Base-by-base conservation (phyloP, 257 asterid species). In the Ajuga chamaepitys region DNA sequence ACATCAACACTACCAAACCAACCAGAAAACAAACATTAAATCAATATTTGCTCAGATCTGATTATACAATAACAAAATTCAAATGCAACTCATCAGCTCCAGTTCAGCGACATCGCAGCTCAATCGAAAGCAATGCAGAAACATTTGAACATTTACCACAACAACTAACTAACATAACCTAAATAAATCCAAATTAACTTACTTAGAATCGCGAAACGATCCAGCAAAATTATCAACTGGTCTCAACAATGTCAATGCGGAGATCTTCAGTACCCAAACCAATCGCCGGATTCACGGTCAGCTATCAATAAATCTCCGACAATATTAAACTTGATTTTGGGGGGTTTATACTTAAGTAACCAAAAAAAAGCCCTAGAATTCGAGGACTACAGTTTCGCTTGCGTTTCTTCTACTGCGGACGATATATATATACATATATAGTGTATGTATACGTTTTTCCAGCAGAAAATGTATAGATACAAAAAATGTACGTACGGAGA, bases 31-130 rank as follows among this genome's bases (percentile, higher is more conserved):
- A 47, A 24, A 37, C 71, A 63, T 2, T 46, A 37, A 69, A 50
- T 24, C 61, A 28, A 68, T 75, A 56, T 61, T 47, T 42, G 28
- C 38, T 66, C 85, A 86, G 95, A 88, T 91, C 98, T 80, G 81
- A 75, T 64, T 67, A 70, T 37, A 24, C 55, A 58, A 13, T 35
- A 58, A n/a, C 55, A 64, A 54, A 74, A 58, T 18, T 37, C 55
- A 71, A 71, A 75, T 51, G 78, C 75, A 47, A 65, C 55, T 54
- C 50, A 64, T 56, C 68, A 35, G 51, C 67, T 59, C 16, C 76
- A 73, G 52, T 81, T 55, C 37, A 47, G 72, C 70, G 58, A 35
- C 7, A 13, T 24, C 64, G 11, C 60, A 62, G 30, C 77, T 62
- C 70, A 66, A 53, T 55, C 52, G 40, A 26, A 60, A 64, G 35